Evolutionary conservation across 768 basidiomycete genomes (phyloP).

Genomic region (Lactifluus rugatus): DNA sequence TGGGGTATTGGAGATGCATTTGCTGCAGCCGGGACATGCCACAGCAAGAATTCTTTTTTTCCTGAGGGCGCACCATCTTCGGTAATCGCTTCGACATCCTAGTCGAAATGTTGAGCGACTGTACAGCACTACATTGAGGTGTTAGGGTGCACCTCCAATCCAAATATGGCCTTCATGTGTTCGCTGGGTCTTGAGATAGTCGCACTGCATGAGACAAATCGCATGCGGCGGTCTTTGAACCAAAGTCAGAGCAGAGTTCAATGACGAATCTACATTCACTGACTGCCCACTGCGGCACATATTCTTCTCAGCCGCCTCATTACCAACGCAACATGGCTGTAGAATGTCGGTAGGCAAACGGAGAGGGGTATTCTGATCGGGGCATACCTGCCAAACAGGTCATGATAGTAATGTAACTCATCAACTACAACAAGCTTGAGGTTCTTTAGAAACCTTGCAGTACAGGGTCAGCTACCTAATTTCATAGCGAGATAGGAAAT

Average conservation of each 20-base stretch:
- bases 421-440: conserved; percentile 74
- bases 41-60: conserved; percentile 68
- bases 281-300: conserved; percentile 70
- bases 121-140: background rate
- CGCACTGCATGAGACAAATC: conserved; percentile 81
- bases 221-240: conserved; percentile 39
- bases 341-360: background rate
- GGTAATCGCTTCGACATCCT: conserved; percentile 58
- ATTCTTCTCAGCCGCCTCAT: conserved; percentile 67
- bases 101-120: background rate
- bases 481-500: conserved; percentile 10
- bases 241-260: background rate
- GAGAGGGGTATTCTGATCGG: background rate
- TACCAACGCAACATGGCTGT: conserved; percentile 72
- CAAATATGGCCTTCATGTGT: conserved; percentile 73
- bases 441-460: conserved; percentile 61
- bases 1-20: conserved; percentile 54
- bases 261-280: background rate
- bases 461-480: background rate
- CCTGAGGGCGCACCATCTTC: conserved; percentile 81
- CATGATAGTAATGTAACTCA: conserved; percentile 81
- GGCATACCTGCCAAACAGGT: conserved; percentile 64
- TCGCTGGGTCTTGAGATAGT: conserved; percentile 67
- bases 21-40: conserved; percentile 56
- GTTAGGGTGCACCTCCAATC: conserved; percentile 35